Conservation (phyloP, 2,329 filamentous ascomycete species). For the Emergomyces pasteurianus region DNA sequence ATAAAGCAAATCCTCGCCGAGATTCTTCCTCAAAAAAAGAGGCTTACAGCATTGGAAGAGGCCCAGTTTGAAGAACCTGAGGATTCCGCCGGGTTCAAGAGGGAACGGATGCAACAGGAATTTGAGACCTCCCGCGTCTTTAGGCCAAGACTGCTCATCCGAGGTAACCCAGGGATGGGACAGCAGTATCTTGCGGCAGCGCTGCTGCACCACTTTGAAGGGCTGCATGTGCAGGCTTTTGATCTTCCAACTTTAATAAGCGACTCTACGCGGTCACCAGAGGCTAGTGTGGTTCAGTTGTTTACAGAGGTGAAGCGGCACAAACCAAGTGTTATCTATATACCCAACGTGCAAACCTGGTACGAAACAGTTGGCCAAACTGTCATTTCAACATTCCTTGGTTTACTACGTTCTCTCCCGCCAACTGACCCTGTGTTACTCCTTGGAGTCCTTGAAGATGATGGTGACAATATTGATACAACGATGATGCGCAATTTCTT, state of each 20-base stretch:
- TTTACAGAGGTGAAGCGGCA: conserved; percentile 89
- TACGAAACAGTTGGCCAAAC: conserved; percentile 54
- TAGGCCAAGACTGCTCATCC: conserved; percentile 72
- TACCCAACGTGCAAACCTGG: conserved; percentile 85
- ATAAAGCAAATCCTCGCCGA: conserved; percentile 60
- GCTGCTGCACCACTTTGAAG: conserved; percentile 80
- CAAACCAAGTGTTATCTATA: conserved; percentile 91
- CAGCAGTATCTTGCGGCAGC: conserved; percentile 81
- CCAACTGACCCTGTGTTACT: conserved; percentile 83
- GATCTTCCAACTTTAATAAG: conserved; percentile 78
- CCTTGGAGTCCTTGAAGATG: conserved; percentile 68
- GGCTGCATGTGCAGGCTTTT: conserved; percentile 87
- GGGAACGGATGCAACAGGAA: conserved; percentile 63
- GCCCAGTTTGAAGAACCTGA: conserved; percentile 83
- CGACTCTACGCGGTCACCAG: conserved; percentile 66
- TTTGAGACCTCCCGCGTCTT: conserved; percentile 85
- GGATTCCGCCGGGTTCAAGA: conserved; percentile 68
- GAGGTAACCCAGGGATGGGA: conserved; percentile 79
- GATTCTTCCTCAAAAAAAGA: conserved; percentile 73
- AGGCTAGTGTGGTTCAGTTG: conserved; percentile 78
- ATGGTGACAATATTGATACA: conserved; percentile 46
- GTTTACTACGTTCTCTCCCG: conserved; percentile 69
- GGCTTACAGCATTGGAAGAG: conserved; percentile 80
- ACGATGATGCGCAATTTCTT: conserved; percentile 64
- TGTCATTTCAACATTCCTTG: conserved; percentile 67